These are phyloP conservation scores for Mycena filopes DNA, from an alignment of 768 basidiomycete genomes.

Conservation along the genomic window DNA sequence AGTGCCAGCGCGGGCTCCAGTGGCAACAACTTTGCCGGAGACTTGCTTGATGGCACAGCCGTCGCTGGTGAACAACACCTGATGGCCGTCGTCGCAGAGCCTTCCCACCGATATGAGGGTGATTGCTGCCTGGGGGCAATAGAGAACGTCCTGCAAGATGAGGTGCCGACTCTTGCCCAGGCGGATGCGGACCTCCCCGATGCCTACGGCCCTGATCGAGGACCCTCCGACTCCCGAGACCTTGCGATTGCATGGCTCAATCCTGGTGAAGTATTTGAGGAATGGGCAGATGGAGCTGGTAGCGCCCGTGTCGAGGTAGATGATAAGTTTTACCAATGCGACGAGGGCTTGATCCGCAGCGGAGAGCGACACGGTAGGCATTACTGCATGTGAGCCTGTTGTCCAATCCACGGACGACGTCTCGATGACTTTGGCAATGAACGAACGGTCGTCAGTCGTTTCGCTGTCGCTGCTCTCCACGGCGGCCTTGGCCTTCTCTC, in stretches of 20 bases:
- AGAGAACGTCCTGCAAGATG: background rate
- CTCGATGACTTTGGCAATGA: too few species aligned
- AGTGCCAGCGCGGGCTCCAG: background rate
- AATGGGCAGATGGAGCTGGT: constrained; percentile 2
- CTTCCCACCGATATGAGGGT: background rate
- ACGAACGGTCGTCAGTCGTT: too few species aligned
- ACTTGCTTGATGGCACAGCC: background rate
- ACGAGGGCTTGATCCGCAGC: too few species aligned
- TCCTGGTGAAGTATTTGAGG: background rate
- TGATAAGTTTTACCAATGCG: background rate
- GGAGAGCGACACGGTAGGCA: too few species aligned
- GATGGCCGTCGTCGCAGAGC: background rate
- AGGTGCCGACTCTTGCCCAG: constrained; percentile 3
- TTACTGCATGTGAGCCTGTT: too few species aligned
- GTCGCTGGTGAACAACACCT: background rate
- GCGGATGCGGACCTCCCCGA: background rate
- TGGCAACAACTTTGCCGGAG: background rate
- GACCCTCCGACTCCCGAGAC: background rate
- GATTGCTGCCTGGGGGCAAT: background rate
- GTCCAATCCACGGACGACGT: too few species aligned
- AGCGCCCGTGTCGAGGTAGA: constrained; percentile 2
- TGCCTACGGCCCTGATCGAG: background rate
- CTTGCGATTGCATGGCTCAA: background rate
- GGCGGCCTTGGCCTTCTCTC: background rate
- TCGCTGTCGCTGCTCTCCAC: background rate